Base-by-base conservation (phyloP, 768 basidiomycete genomes). In the Phylloporus rhodoxanthus region DNA sequence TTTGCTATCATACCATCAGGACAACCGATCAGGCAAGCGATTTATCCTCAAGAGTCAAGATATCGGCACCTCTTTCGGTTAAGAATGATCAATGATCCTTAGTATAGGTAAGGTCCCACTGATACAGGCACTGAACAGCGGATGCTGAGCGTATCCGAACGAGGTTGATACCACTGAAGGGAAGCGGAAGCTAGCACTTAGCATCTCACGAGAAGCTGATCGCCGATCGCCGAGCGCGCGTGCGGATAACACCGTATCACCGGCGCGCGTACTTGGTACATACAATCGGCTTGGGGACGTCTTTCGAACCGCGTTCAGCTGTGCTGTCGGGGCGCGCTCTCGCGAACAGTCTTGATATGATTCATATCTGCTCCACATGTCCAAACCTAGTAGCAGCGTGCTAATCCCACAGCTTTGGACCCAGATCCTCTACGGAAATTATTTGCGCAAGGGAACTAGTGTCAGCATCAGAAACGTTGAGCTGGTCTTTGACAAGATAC, bases 1-100 rank as follows among this genome's bases (percentile, higher is more conserved):
- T 26, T 33, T n/a, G 20, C 26, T 46, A 34, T 19, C 42, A 40
- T 17, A 34, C 23, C 32, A 38, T 5, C 36, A 47, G 84, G 83
- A 78, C 72, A 76, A 28, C 49, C 53, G n/a, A 75, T 82, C 82
- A 54, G 81, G 82, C 78, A 46, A 49, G 72, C 51, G 30, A 28
- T 21, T 23, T 32, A 21, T 21, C 30, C 19, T 30, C 13, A 8
- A 37, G 21, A 21, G 11, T 30, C 13, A 8, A 37, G 21, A 21
- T 17, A 29, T 30, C 17, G 8, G 23, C 25, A 44, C 40, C 29
- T 30, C 28, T 25, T 47, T 17, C 28, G 42, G 17, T 20, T 29
- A 4, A n/a, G 41, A n/a, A n/a, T n/a, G n/a, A n/a, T n/a, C n/a
- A n/a, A n/a, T 78, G 79, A 5, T 68, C 61, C 70, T 77, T 14